phyloP scores from a whole-genome alignment of 73 alveolate genomes.

The Diophrys appendiculata region DNA sequence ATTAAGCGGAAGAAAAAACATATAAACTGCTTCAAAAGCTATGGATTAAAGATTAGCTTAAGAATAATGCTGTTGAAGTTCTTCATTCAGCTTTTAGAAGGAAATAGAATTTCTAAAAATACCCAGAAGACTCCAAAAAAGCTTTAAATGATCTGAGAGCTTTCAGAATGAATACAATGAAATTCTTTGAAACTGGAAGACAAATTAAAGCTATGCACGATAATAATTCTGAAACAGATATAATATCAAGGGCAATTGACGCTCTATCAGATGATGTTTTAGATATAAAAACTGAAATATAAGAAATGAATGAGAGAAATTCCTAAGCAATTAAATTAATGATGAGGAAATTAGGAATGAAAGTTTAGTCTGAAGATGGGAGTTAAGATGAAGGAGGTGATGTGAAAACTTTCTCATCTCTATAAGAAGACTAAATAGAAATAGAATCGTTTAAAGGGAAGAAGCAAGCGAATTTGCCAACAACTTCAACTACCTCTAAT shows the following conservation, averaged over 20 bases:
- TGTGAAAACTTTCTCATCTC: too few relatives aligned
- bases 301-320: neutral
- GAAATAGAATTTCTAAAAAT: slow-evolving; percentile 1
- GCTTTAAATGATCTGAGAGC: slow-evolving; percentile 21
- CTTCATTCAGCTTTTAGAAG: slow-evolving; percentile 14
- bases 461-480: too few relatives aligned
- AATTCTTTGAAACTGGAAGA: slow-evolving; percentile 36
- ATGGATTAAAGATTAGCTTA: slow-evolving; percentile 47
- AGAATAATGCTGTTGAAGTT: slow-evolving; percentile 51
- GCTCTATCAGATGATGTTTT: slow-evolving; percentile 13
- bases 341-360: too few relatives aligned
- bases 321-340: too few relatives aligned
- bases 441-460: too few relatives aligned
- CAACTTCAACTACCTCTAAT: too few relatives aligned
- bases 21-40: slow-evolving; percentile 48
- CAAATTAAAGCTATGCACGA: slow-evolving; percentile 40
- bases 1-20: slow-evolving; percentile 50
- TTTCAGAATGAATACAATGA: slow-evolving; percentile 44
- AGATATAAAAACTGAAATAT: slow-evolving; percentile 4
- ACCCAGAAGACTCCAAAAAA: slow-evolving; percentile 1
- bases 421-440: too few relatives aligned
- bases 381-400: too few relatives aligned
- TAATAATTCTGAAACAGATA: slow-evolving; percentile 56
- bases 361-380: too few relatives aligned
- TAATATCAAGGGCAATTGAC: slow-evolving; percentile 20